Base-by-base conservation (phyloP, 2,329 filamentous ascomycete species). In the Leptographium flavum region DNA sequence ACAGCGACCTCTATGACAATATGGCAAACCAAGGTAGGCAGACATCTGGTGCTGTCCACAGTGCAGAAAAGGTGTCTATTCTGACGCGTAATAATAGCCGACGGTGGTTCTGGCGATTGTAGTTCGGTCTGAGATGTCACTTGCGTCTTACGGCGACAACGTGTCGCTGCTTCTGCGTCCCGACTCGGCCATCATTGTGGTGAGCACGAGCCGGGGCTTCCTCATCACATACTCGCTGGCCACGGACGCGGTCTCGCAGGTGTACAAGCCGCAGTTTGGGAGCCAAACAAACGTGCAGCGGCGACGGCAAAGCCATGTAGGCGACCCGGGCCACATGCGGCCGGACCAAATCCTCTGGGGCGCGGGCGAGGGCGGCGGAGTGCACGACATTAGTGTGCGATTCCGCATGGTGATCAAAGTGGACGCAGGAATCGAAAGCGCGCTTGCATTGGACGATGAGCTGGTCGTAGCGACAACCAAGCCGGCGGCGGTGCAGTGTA, bases 401-500 rank as follows among this genome's bases (percentile, higher is more conserved):
- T 98, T 98, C 63, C 78, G 90, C 47, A 94, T 95, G 84, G 90
- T 94, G 14, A 96, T 98, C 57, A 93, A 94, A 59, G 87, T 98
- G 17, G 92, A 98, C 62, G 92, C 92, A 3, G 92, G 92, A 3
- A 95, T 98, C 54, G 80, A 81, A 53, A 85, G 81, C 56, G 87
- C 85, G 11, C 66, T 96, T 45, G 90, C 92, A 3, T 71, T 96
- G 21, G 92, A 96, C 53, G 86, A 94, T 46, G 92, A 96, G 61
- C 69, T 98, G 35, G 72, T 96, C 21, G 88, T 98, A 43, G 86
- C 92, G 5, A 98, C 92, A 1, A 72, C 78, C 47, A 94, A 92
- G 57, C 92, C 92, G 4, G 81, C 88, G 1, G 90, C 92, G n/a
- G 79, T 96, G 15, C 92, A 98, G 62, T 95, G 88, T 63, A 96